Evolutionary conservation across 306 rosid species (phyloP).

Genomic region (Acacia crassicarpa): DNA sequence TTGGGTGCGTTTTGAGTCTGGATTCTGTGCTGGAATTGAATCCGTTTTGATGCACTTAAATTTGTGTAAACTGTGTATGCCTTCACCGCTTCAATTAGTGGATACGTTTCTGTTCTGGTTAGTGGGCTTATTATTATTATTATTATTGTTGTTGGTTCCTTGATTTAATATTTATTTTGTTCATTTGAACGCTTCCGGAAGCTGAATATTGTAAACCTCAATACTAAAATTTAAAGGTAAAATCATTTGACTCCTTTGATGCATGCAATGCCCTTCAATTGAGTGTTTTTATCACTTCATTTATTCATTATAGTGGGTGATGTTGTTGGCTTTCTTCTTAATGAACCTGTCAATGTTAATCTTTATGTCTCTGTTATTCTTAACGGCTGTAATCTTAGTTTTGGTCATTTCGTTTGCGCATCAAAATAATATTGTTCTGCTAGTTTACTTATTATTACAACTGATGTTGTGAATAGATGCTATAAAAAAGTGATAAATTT

Average conservation of each 20-base stretch:
- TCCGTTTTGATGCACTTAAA: constrained; percentile 34
- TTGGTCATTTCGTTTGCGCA: not conserved
- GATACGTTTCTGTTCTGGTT: constrained; percentile 36
- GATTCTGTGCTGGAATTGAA: constrained; percentile 35
- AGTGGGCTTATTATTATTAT: not conserved
- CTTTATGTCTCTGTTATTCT: not conserved
- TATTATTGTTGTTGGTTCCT: constrained; percentile 4
- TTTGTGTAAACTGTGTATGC: constrained; percentile 41
- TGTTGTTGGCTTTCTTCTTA: constrained; percentile 34
- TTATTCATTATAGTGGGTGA: constrained; percentile 21
- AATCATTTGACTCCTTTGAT: constrained; percentile 32
- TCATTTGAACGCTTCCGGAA: constrained; percentile 32
- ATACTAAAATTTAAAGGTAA: constrained; percentile 46
- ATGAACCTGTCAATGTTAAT: constrained; percentile 25
- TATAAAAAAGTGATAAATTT: constrained; percentile 27
- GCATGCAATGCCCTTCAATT: constrained; percentile 39
- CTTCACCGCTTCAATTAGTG: constrained; percentile 33
- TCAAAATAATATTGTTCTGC: not conserved
- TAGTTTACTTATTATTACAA: not conserved
- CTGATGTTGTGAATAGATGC: constrained; percentile 17
- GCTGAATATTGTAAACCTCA: constrained; percentile 35
- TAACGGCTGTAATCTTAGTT: not conserved
- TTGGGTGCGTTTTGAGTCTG: constrained; percentile 34
- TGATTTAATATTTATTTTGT: constrained; percentile 1
- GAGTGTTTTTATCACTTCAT: constrained; percentile 32